Base-by-base conservation (phyloP, 2,329 filamentous ascomycete genomes). In the Septoria petroselini region DNA sequence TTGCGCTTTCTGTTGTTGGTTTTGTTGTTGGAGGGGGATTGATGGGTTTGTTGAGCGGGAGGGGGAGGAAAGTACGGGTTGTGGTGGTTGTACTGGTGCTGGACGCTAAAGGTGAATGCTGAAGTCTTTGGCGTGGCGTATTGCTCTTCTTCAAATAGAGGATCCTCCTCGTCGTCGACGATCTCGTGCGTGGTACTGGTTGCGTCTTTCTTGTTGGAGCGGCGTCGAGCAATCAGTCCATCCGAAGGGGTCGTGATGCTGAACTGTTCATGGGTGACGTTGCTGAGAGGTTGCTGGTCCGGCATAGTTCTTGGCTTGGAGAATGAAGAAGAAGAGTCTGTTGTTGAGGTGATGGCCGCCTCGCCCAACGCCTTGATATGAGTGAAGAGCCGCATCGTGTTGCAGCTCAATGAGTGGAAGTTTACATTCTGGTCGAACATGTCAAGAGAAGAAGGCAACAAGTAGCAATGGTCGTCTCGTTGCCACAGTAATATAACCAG, bases 161-260 rank as follows among this genome's bases (percentile, higher is more conserved):
- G 43, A 9, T 31, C 12, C 35, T 40, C 33, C 12, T 47, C 34
- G 19, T 47, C 34, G 7, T 18, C 14, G 2, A 14, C n/a, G 23
- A 27, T 9, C 14, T 45, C 42, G 31, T 12, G 15, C 33, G n/a
- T 40, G 25, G 21, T 23, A 7, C 23, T 21, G 11, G 34, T 6
- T 14, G 29, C 43, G 12, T 38, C 11, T 15, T 47, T 47, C 15
- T n/a, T n/a, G n/a, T n/a, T 27, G 2, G 43, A 46, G 4, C 50
- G 50, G 19, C 50, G 43, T 33, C 40, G 43, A 7, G 50, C 43
- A 18, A 52, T 52, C 11, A 39, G 17, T 14, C 50, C 50, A 41
- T 35, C 35, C 9, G 45, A 35, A 9, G 50, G 43, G 8, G 43
- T 34, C 7, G 40, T 18, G 11, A 52, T 46, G 7, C 19, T 17